A percentile compares a stretch with the other conserved stretches of the same genome.
Evolutionary conservation across 2,329 filamentous ascomycete species (phyloP).

Genomic region (Cordyceps cateniannulata): DNA sequence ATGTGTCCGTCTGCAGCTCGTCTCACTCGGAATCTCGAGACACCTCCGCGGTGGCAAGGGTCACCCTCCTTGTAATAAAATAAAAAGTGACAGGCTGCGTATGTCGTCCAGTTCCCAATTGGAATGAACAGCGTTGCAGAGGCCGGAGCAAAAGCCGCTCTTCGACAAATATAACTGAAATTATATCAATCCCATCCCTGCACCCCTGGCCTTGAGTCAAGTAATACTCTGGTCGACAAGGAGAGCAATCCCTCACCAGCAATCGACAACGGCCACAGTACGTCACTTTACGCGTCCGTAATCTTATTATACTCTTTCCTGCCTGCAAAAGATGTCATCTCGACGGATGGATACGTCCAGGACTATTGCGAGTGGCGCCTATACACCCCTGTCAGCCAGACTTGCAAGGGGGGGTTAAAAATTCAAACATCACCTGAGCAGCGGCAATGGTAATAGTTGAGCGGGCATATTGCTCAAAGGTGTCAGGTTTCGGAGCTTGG

Average conservation of each 20-base stretch:
- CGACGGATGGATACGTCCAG: neutral
- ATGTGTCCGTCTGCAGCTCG: neutral
- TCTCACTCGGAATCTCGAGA: neutral
- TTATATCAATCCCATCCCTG: neutral
- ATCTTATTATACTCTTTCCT: neutral
- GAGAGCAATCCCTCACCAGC: neutral
- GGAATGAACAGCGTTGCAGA: neutral
- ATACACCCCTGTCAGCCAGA: neutral
- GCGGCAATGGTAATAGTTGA: neutral
- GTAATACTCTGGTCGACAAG: neutral
- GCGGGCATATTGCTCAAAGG: neutral
- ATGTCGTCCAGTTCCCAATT: neutral
- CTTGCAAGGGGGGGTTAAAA: neutral
- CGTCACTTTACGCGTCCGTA: neutral
- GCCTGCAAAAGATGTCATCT: conserved; percentile 1
- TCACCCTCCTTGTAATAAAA: neutral
- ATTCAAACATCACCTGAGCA: conserved; percentile 9
- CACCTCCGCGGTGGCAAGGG: neutral
- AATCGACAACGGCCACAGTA: neutral
- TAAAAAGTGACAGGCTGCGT: neutral
- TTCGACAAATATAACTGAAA: neutral
- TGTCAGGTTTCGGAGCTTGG: neutral
- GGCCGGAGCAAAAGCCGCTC: conserved; percentile 4
- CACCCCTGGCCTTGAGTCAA: neutral
- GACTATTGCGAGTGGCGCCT: conserved; percentile 1